Evolutionary conservation across 2,329 filamentous ascomycete species (phyloP), one percentile per base, ranked within the genome.

Genomic region (Hypoxylon sp.): DNA sequence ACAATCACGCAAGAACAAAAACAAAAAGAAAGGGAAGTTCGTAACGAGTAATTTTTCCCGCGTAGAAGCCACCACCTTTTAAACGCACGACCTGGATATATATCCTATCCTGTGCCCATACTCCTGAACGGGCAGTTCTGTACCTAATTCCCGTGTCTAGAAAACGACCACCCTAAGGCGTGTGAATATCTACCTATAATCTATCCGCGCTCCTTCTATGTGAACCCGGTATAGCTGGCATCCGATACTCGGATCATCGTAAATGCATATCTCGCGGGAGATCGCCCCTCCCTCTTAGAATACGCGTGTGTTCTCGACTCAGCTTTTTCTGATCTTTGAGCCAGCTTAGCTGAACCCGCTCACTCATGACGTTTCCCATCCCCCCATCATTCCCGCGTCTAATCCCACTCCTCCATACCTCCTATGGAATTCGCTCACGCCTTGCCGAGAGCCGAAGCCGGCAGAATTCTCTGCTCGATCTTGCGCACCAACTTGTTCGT

Each of bases 401-500:
- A 38, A 14, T 12, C 20, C 14, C 1, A n/a, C n/a, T n/a, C n/a
- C n/a, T n/a, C n/a, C n/a, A n/a, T n/a, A n/a, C n/a, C n/a, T n/a
- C n/a, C n/a, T n/a, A n/a, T n/a, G n/a, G n/a, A n/a, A n/a, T n/a
- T n/a, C n/a, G 6, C 12, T 30, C 42, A 75, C 40, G 70, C 72
- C 59, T 70, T 76, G 33, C 74, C 69, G 66, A 81, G 73, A 11
- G 74, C 71, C 30, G 79, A 61, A 45, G 76, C 73, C 22, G 84
- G 81, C 45, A 90, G 74, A 52, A 90, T 76, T 58, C 79, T 82
- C 45, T 78, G 74, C 80, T 99, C 96, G 32, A 97, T 80, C 77
- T 87, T 91, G 70, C 91, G 86, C 82, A 99, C 89, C 55, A 96
- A 80, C 83, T 97, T 97, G 80, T 96, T 97, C 8, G 96, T 98